phyloP scores from a whole-genome alignment of 441 rosid species.

The Brassica hybrid region DNA sequence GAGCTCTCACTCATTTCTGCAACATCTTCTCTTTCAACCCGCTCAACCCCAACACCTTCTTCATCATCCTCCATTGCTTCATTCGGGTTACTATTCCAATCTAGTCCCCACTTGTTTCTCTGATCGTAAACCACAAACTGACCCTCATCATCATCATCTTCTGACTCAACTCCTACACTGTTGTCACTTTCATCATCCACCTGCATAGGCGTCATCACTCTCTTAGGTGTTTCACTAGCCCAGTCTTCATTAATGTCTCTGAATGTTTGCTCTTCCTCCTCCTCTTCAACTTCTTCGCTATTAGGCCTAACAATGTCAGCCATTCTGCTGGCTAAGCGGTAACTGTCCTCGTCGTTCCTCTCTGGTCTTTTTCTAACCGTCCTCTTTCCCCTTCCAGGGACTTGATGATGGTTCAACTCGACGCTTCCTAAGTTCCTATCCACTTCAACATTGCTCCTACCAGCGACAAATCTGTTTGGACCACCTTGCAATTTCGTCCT shows the following conservation, averaged over 20 bases:
- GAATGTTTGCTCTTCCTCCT: constrained; percentile 41
- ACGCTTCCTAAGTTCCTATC: constrained; percentile 39
- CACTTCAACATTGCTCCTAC: constrained; percentile 47
- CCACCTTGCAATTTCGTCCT: constrained; percentile 48
- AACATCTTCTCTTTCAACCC: constrained; percentile 55
- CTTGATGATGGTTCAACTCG: constrained; percentile 46
- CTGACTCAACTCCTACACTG: constrained; percentile 69
- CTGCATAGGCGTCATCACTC: constrained; percentile 44
- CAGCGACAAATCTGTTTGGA: constrained; percentile 45
- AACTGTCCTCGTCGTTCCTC: constrained; percentile 48
- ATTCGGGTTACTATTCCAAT: constrained; percentile 46
- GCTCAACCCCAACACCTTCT: constrained; percentile 42
- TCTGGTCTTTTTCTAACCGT: constrained; percentile 82
- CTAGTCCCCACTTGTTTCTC: constrained; percentile 64
- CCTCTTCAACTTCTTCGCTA: constrained; percentile 40
- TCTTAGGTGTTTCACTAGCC: constrained; percentile 51
- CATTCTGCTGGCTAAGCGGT: constrained; percentile 38
- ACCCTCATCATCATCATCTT: constrained; percentile 55
- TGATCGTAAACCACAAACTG: constrained; percentile 59
- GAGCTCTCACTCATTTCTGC: constrained; percentile 68
- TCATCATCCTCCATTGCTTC: constrained; percentile 68
- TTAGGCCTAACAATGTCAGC: constrained; percentile 44
- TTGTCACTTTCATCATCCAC: constrained; percentile 65
- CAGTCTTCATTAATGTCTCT: constrained; percentile 54
- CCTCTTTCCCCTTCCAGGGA: constrained; percentile 69